Evolutionary conservation across 768 basidiomycete species (phyloP), one percentile per base, ranked within the genome.

Genomic region (Trametes punicea): DNA sequence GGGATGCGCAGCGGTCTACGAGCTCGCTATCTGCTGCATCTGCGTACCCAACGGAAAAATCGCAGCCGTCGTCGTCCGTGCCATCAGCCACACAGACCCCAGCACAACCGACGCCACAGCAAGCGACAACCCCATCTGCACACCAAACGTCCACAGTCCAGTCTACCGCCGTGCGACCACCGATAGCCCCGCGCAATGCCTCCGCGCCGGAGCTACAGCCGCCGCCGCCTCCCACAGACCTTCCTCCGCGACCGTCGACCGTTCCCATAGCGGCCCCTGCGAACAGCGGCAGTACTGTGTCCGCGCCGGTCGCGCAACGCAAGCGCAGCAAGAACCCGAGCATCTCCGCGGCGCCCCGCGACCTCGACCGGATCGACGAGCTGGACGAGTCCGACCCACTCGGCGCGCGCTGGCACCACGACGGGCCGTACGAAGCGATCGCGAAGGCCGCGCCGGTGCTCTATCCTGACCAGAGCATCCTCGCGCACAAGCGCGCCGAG

Each of bases 321-420:
- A 61, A 57, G 33, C 62, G 65, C 18, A 62, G 61, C 45, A 64
- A 67, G 52, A 66, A 67, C 29, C 64, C 64, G 0, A 67, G 65
- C 46, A 57, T 66, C 6, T 50, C 64, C 11, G 59, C 69, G 15
- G 59, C 64, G 46, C 59, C 67, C 40, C 61, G 58, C 56, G 65
- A 71, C 33, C 75, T 90, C 48, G 89, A 90, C 71, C 76, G 77
- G 27, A 85, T 92, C 58, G 89, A 92, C 65, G 86, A 89, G 68
- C 70, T 91, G 30, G 90, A 91, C 67, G 87, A 88, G 66, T 81
- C 82, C 6, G 86, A 83, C 67, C 87, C 88, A 2, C 75, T 83
- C 55, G 88, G 88, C 3, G 57, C 76, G 7, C 69, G 75, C 16
- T 71, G 85, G 59, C 89, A 90, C 65, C 87, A 90, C 62, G 75